Evolutionary conservation across 75 land plant species (phyloP), one percentile per base, ranked within the genome.

Genomic region (Adiantum capillusveneris): DNA sequence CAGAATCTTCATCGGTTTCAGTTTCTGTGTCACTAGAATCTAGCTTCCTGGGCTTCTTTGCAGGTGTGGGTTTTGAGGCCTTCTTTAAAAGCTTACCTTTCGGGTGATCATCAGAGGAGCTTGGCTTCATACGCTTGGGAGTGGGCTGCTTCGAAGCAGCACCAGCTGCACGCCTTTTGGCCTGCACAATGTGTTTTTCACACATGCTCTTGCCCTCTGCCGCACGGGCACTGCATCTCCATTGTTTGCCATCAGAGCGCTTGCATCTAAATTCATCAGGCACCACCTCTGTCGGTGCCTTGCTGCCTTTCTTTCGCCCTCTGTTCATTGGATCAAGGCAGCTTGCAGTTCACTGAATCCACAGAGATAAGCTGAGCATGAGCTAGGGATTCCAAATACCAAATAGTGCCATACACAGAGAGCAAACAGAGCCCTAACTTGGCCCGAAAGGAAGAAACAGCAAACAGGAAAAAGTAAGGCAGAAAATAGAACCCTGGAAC

Each of bases 161-260:
- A 18, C 57, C 57, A 55, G 85, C 84, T 5, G 88, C 84, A 59
- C 92, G 70, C 66, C 68, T 81, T 69, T 81, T 87, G 0, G 88
- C 92, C 73, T 87, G 91, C 25, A 76, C 67, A 44, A 81, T 81
- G 59, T 91, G 97, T 56, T 82, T 84, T 66, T 88, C 94, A 25
- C 97, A 91, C 0, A 83, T 88, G 14, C 86, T 85, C 34, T 88
- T 84, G n/a, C 80, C 90, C 21, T 85, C 90, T 81, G 84, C 84
- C 6, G 89, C 80, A 55, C 77, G 56, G 36, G 87, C 88, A 64
- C 74, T 77, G 60, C 97, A 91, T 57, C 88, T 68, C 97, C 97
- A 91, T 29, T 84, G 89, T 61, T 91, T 91, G 52, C 97, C 97
- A 62, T 87, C 92, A 17, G 92, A 84, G 21, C 92, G 72, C 63